These are phyloP conservation scores for Voacanga thouarsii DNA, from an alignment of 257 asterid species.

Conservation along the genomic window DNA sequence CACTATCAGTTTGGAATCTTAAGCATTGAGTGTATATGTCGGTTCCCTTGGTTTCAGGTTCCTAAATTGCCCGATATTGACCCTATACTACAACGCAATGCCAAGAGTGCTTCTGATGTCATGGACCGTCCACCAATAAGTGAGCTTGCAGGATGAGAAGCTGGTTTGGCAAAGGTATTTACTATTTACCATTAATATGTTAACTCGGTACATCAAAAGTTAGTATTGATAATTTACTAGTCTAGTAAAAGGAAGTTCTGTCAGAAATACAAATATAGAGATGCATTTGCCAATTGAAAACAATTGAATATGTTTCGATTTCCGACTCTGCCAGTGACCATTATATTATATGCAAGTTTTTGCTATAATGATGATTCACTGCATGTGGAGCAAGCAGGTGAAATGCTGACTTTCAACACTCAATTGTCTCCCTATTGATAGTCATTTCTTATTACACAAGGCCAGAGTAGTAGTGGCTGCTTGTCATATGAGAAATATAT, in stretches of 20 bases:
- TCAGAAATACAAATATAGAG: background rate
- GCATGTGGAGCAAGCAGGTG: background rate
- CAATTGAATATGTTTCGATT: background rate
- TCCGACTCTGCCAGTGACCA: background rate
- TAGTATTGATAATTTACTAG: background rate
- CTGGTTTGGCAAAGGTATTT: slow-evolving; percentile 1
- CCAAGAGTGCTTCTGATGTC: slow-evolving; percentile 76
- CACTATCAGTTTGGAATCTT: background rate
- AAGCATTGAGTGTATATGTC: background rate
- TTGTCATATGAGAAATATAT: background rate
- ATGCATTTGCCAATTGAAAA: background rate
- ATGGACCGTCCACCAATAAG: slow-evolving; percentile 98
- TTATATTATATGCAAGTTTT: background rate
- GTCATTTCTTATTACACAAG: background rate
- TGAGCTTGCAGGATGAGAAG: slow-evolving; percentile 67
- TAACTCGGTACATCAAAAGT: background rate
- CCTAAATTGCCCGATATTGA: slow-evolving; percentile 92
- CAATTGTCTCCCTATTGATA: background rate
- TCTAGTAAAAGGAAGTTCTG: background rate
- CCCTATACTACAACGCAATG: slow-evolving; percentile 70
- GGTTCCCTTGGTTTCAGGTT: slow-evolving; percentile 41
- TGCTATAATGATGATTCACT: background rate
- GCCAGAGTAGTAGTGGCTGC: background rate
- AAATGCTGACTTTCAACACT: background rate
- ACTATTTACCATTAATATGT: background rate